Base-by-base conservation (phyloP, 805 yeast species). In the Lipomyces starkeyi region DNA sequence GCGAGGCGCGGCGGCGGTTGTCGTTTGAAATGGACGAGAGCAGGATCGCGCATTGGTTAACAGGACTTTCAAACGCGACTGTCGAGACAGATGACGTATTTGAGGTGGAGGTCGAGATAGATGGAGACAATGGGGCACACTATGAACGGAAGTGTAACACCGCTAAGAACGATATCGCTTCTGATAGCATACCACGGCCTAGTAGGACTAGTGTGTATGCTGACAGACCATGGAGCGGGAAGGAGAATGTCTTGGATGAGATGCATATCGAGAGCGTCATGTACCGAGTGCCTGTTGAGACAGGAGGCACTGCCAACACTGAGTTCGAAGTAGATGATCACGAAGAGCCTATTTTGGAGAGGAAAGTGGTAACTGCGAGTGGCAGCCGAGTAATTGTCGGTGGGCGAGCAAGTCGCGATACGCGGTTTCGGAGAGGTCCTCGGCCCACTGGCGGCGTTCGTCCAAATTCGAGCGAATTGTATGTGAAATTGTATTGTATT, bases 371-470 rank as follows among this genome's bases (percentile, higher is more conserved):
- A 7, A 49, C 65, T 14, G 65, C 60, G 13, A 54, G 59, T 57
- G 59, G 43, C 29, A 65, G 59, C 20, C 57, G 52, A 29, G 64
- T 57, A 8, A 61, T 66, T 25, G 58, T 66, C 11, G 69, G 69
- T 5, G 66, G 69, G 13, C 63, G 69, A 9, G 63, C 69, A 14
- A 65, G 65, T 37, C 53, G 68, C 9, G 69, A 66, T 29, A 47
- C 62, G 47, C 63, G 61, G 25, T 29, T 22, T 5, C 58, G 52
- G 27, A 61, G 17, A 49, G 59, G 62, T 7, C 68, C 65, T 11
- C 64, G 54, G 13, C 62, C 65, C 17, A 65, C 68, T n/a, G 35
- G 52, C 11, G 66, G 40, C 13, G 34, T 58, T n/a, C 54, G 35
- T 20, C 49, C 14, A n/a, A 43, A 11, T 13, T n/a, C 14, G 13